These are phyloP conservation scores for Geum urbanum DNA, from an alignment of 306 rosid species.

Conservation along the genomic window DNA sequence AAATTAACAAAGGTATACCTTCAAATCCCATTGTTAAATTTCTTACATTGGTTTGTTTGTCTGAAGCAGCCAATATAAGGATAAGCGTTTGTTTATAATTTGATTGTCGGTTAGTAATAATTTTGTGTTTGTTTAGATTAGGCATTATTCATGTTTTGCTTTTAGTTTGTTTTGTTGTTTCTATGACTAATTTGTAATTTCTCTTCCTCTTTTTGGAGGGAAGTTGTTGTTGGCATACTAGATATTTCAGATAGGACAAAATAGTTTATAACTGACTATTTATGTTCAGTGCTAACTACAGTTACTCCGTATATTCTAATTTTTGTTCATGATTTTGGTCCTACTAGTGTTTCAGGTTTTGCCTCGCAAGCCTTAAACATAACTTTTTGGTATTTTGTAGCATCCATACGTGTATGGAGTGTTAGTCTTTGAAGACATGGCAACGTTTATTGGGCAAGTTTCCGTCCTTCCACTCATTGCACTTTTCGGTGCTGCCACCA, in stretches of 20 bases:
- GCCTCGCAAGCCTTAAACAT: not conserved
- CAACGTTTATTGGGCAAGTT: conserved; percentile 85
- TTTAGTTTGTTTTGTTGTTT: not conserved
- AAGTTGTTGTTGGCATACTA: not conserved
- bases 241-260: not conserved
- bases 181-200: not conserved
- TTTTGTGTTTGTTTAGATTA: too few relatives aligned
- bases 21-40: not conserved
- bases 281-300: not conserved
- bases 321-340: conserved; percentile 18
- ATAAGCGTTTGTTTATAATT: not conserved
- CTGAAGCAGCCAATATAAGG: conserved; percentile 15
- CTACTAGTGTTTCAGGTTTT: conserved; percentile 56
- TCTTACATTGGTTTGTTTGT: not conserved
- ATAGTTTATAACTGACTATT: not conserved
- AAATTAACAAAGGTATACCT: conserved; percentile 81
- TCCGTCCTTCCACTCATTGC: conserved; percentile 94
- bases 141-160: not conserved
- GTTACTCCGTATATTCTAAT: not conserved
- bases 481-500: conserved; percentile 89
- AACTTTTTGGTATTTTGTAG: conserved; percentile 41
- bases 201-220: not conserved
- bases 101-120: not conserved
- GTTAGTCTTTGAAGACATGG: conserved; percentile 87
- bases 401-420: conserved; percentile 91